Evolutionary conservation across 2,329 filamentous ascomycete genomes (phyloP), one percentile per base, ranked within the genome.

Genomic region (Penicillium thymicola): DNA sequence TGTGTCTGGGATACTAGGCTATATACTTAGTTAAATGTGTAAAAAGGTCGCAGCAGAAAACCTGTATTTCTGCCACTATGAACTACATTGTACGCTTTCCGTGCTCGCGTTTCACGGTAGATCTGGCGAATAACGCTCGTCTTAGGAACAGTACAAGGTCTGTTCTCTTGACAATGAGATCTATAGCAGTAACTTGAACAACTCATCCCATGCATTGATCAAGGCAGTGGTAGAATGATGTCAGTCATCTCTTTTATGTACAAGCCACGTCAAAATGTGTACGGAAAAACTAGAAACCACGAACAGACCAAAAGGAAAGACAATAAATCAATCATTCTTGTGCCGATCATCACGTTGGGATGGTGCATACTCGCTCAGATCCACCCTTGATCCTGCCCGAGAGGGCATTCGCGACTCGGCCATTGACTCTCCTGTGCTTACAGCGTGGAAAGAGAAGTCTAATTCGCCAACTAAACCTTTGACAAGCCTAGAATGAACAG

Each of bases 401-500:
- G 64, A 66, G 2, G 64, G 58, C 21, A 62, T 62, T 38, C 63
- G 58, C 5, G 64, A 66, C 3, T 62, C 58, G 5, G 64, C 57
- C 40, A 66, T 64, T n/a, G 59, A 54, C 52, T 72, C 65, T 5
- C 59, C 59, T 1, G 70, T 74, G 55, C 69, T 75, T 2, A 83
- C 78, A 18, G 86, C 73, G 58, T 85, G 81, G 66, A 87, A 89
- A 36, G 83, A 85, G 66, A 92, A 92, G 70, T 92, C 89, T 23
- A 90, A 79, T 60, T 90, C 88, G 1, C 89, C 89, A 0, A 92
- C 88, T 30, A 92, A 74, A 38, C 81, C 81, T 66, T 82, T 86
- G 1, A 92, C 83, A 28, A 79, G 79, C 23, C 76, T 79, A 51
- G 21, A 52, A 21, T 21, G 53, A 40, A 59, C 2, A 27, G 2